Conservation (phyloP, 805 yeast species). For the Tetrapisispora nanseiensis region DNA sequence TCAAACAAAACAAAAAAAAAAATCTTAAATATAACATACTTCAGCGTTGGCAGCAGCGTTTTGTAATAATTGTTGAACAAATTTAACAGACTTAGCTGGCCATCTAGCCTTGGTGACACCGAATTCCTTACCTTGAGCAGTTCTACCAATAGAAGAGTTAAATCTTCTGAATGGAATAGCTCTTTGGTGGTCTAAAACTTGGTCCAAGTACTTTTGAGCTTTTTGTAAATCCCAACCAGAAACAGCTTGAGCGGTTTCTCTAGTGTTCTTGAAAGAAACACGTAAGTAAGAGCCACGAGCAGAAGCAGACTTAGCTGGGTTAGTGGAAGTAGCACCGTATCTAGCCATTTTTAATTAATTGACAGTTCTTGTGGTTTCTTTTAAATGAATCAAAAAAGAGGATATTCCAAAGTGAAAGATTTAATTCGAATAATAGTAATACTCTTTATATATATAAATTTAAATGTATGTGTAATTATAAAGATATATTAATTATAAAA, state of each 20-base stretch:
- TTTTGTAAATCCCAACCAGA: conserved; percentile 94
- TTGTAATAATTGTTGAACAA: conserved; percentile 85
- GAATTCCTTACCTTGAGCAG: conserved; percentile 99
- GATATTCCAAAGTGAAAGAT: background rate
- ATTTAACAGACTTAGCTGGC: conserved; percentile 98
- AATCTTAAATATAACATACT: conserved; percentile 31
- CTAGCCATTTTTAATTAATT: conserved; percentile 67
- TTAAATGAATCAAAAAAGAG: background rate
- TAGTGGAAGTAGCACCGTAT: conserved; percentile 98
- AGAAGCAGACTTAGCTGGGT: conserved; percentile 99
- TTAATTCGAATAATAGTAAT: too few relatives aligned
- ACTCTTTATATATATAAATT: background rate
- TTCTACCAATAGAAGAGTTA: conserved; percentile 94
- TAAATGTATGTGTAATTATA: too few relatives aligned
- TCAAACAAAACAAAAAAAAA: background rate
- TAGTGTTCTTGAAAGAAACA: conserved; percentile 99
- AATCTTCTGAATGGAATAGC: conserved; percentile 99
- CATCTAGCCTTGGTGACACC: conserved; percentile 99
- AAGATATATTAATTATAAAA: too few relatives aligned
- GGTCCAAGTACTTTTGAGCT: conserved; percentile 92
- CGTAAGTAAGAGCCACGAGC: conserved; percentile 99
- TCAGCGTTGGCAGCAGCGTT: conserved; percentile 99
- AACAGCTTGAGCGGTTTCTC: conserved; percentile 98
- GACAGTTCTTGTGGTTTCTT: conserved; percentile 5
- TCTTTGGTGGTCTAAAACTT: conserved; percentile 96